Conservation (phyloP, 2,329 filamentous ascomycete genomes). For the Chrysoporthe cubensis region DNA sequence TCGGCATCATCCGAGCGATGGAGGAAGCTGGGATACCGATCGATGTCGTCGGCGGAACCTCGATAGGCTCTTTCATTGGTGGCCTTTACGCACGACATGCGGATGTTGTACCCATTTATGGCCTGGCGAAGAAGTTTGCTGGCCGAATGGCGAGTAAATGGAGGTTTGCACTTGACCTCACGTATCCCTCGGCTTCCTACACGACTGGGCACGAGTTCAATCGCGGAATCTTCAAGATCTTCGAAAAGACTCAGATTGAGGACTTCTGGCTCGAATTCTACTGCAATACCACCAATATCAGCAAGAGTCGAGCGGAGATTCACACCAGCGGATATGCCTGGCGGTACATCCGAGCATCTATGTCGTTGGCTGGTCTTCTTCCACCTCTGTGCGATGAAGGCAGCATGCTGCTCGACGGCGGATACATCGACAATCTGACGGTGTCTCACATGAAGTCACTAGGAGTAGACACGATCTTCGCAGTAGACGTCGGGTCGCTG, state of each 20-base stretch:
- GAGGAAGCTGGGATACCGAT: constrained; percentile 97
- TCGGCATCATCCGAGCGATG: constrained; percentile 91
- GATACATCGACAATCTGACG: constrained; percentile 96
- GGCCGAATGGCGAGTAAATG: constrained; percentile 99
- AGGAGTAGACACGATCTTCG: constrained; percentile 92
- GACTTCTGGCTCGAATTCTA: constrained; percentile 99
- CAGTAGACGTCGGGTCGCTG: constrained; percentile 88
- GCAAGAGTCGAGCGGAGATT: constrained; percentile 86
- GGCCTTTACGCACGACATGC: constrained; percentile 95
- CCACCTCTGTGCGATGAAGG: constrained; percentile 96
- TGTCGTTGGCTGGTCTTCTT: constrained; percentile 91
- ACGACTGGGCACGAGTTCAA: constrained; percentile 99
- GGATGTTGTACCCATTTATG: constrained; percentile 96
- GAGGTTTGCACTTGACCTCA: constrained; percentile 95
- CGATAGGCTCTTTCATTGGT: constrained; percentile 94
- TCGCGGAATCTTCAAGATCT: constrained; percentile 97
- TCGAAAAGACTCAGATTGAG: constrained; percentile 95
- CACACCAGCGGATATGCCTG: constrained; percentile 97
- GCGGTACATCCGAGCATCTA: constrained; percentile 94
- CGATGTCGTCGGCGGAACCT: constrained; percentile 93
- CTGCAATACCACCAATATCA: constrained; percentile 99
- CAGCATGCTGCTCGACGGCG: constrained; percentile 93
- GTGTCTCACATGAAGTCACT: constrained; percentile 97
- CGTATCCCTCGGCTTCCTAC: constrained; percentile 94
- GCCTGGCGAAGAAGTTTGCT: constrained; percentile 94